A percentile compares a stretch with the other conserved stretches of the same genome.
phyloP scores from a whole-genome alignment of 306 rosid species.

The Cucumis melo region DNA sequence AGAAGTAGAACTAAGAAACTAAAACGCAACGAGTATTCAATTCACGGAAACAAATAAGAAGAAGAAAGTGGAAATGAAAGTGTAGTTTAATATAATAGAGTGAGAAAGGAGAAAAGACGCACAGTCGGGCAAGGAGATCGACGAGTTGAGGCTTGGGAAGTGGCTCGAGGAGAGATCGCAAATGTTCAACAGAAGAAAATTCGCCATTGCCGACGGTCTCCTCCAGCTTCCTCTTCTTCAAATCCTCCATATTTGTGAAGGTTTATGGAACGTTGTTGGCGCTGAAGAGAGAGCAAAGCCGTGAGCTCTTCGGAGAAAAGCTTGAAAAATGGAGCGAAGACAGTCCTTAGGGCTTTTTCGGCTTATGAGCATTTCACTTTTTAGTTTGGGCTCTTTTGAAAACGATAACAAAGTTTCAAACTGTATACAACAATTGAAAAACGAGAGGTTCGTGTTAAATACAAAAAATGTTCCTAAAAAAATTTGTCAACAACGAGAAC shows the following conservation, averaged over 20 bases:
- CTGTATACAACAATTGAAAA: no score
- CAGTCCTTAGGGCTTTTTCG: neutral
- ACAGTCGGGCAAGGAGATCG: constrained; percentile 67
- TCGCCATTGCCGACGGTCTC: constrained; percentile 21
- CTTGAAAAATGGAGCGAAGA: neutral
- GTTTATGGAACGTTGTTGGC: neutral
- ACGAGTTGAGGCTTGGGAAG: constrained; percentile 60
- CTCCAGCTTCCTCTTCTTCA: constrained; percentile 63
- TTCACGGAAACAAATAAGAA: neutral
- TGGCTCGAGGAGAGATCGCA: constrained; percentile 54
- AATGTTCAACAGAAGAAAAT: constrained; percentile 26
- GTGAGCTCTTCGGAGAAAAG: neutral
- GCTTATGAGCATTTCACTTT: neutral
- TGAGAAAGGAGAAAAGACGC: constrained; percentile 7
- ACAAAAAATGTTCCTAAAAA: no score
- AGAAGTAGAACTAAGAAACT: neutral
- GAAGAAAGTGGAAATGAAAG: neutral
- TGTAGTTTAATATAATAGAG: neutral
- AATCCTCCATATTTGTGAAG: constrained; percentile 38
- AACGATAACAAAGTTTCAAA: no score
- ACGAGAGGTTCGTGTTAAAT: no score
- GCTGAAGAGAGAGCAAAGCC: neutral
- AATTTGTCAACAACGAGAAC: no score
- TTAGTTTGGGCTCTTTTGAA: no score
- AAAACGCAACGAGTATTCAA: neutral